phyloP scores from a whole-genome alignment of 2,329 filamentous ascomycete species.

The Talaromyces sp. region DNA sequence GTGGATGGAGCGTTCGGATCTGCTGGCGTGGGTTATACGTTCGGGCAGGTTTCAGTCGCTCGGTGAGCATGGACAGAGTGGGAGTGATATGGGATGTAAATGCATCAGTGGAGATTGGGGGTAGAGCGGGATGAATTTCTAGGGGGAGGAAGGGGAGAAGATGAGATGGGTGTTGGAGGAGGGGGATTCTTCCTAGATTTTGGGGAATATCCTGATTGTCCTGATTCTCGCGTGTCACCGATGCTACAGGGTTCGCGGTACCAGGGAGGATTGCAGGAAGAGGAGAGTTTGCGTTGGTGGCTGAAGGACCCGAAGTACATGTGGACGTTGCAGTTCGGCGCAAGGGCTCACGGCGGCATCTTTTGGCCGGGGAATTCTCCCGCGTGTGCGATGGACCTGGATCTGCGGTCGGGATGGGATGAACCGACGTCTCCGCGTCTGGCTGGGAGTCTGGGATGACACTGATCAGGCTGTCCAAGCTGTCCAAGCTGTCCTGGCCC shows the following conservation, averaged over 20 bases:
- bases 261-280: too few species aligned
- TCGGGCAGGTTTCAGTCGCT: constrained; percentile 54
- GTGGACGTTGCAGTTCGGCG: neutral
- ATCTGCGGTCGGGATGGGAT: neutral
- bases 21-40: constrained; percentile 58
- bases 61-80: constrained; percentile 56
- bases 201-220: neutral
- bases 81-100: constrained; percentile 61
- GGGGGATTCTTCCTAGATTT: neutral
- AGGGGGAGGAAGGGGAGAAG: constrained; percentile 29
- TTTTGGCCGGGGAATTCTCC: neutral
- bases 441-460: constrained; percentile 47
- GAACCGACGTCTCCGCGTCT: constrained; percentile 1
- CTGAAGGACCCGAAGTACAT: neutral
- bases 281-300: too few species aligned
- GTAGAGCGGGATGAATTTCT: constrained; percentile 58
- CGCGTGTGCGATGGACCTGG: neutral
- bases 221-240: too few species aligned
- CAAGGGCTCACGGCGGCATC: neutral
- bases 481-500: too few species aligned
- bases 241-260: too few species aligned
- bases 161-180: neutral
- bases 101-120: constrained; percentile 49
- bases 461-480: constrained; percentile 39
- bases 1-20: constrained; percentile 53